Evolutionary conservation across 2,329 filamentous ascomycete species (phyloP).

Genomic region (Didymella lethalis): DNA sequence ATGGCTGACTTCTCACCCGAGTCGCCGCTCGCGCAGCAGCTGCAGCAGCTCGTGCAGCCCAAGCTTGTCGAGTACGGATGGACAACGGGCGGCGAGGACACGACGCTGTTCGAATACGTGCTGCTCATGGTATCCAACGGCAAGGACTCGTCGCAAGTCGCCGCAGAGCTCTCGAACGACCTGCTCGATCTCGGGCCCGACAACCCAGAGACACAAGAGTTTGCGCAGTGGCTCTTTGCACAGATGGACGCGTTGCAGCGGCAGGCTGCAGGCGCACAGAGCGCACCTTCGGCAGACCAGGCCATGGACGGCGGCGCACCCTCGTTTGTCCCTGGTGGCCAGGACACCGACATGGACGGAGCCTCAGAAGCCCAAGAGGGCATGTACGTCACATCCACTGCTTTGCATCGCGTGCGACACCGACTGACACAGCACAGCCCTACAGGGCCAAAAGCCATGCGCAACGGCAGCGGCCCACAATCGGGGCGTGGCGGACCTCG

Average conservation of each 20-base stretch:
- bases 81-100: constrained; percentile 81
- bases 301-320: constrained; percentile 35
- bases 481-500: constrained; percentile 54
- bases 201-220: constrained; percentile 81
- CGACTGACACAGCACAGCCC: constrained; percentile 68
- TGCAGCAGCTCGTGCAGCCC: constrained; percentile 83
- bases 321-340: constrained; percentile 47
- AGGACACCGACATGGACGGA: constrained; percentile 77
- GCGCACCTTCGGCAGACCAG: constrained; percentile 30
- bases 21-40: constrained; percentile 83
- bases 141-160: constrained; percentile 89
- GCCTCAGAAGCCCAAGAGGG: constrained; percentile 54
- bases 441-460: constrained; percentile 94
- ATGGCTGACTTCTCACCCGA: constrained; percentile 83
- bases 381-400: constrained; percentile 51
- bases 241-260: constrained; percentile 75
- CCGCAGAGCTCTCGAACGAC: constrained; percentile 85
- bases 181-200: constrained; percentile 83
- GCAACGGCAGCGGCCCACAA: constrained; percentile 65
- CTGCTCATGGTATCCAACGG: constrained; percentile 97
- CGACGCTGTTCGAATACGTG: constrained; percentile 92
- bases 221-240: constrained; percentile 92
- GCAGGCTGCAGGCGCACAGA: constrained; percentile 60
- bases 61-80: constrained; percentile 94
- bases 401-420: constrained; percentile 5